phyloP scores from a whole-genome alignment of 441 rosid species.

The Erodium trifolium region DNA sequence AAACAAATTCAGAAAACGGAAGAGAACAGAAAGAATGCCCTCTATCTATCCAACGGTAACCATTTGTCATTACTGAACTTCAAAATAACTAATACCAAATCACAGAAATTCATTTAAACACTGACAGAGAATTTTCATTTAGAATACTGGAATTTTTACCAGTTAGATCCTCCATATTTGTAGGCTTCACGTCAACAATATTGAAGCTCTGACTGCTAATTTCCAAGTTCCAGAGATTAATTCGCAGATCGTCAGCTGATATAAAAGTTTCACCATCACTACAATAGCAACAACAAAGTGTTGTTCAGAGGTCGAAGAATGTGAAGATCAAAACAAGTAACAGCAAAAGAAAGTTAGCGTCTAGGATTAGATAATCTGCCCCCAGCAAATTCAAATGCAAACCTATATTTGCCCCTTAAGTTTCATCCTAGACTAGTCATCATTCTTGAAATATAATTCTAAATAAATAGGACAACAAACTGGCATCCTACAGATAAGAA shows the following conservation, averaged over 20 bases:
- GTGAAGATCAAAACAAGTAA: slow-evolving; percentile 2
- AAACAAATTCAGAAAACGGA: background rate
- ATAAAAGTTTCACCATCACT: slow-evolving; percentile 99
- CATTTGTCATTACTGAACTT: background rate
- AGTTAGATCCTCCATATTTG: slow-evolving; percentile 96
- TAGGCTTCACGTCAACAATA: slow-evolving; percentile 91
- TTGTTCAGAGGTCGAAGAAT: slow-evolving; percentile 10
- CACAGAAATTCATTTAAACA: background rate
- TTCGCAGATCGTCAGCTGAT: slow-evolving; percentile 91
- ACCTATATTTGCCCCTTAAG: background rate
- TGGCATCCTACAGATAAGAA: slow-evolving; percentile 1
- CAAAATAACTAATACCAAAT: background rate
- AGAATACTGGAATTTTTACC: slow-evolving; percentile 32
- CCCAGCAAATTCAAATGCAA: background rate
- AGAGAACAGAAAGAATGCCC: background rate
- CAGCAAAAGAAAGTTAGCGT: background rate
- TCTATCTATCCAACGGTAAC: background rate
- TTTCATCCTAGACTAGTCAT: background rate
- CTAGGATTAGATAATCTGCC: background rate
- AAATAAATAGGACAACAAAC: background rate
- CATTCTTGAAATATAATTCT: background rate
- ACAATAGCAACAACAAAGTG: slow-evolving; percentile 17
- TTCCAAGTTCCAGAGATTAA: slow-evolving; percentile 96
- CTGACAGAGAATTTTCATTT: background rate
- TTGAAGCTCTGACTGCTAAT: slow-evolving; percentile 93